These are phyloP conservation scores for Cercospora janseana DNA, from an alignment of 2,329 filamentous ascomycete species.

Conservation along the genomic window DNA sequence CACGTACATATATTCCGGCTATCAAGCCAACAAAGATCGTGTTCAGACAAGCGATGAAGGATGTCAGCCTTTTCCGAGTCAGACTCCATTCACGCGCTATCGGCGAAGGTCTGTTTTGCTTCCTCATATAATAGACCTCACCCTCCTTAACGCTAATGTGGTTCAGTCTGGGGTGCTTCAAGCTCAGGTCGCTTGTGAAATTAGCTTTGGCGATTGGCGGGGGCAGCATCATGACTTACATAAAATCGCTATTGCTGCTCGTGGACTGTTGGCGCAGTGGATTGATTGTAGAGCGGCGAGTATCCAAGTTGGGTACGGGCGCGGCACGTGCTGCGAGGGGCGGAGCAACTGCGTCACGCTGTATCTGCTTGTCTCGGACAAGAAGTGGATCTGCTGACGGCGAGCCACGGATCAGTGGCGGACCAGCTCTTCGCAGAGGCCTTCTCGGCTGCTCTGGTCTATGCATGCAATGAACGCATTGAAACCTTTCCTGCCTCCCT, in stretches of 20 bases:
- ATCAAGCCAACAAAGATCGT: constrained; percentile 69
- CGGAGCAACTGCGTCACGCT: not conserved
- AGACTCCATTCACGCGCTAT: constrained; percentile 72
- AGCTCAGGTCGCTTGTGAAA: constrained; percentile 23
- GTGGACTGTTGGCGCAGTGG: not conserved
- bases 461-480: constrained; percentile 17
- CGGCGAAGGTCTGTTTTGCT: constrained; percentile 57
- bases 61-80: constrained; percentile 65
- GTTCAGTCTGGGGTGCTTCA: constrained; percentile 36
- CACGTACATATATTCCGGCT: constrained; percentile 64
- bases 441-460: not conserved
- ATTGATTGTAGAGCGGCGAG: not conserved
- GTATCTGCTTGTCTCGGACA: not conserved
- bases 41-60: constrained; percentile 68
- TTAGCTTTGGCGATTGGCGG: not conserved
- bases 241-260: constrained; percentile 8
- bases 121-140: constrained; percentile 44
- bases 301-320: no score
- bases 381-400: not conserved
- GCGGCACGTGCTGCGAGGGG: not conserved
- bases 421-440: constrained; percentile 12
- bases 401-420: not conserved
- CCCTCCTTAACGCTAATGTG: constrained; percentile 38
- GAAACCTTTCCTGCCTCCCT: constrained; percentile 20
- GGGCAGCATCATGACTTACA: not conserved